A percentile compares a stretch with the other conserved stretches of the same genome.
phyloP scores from a whole-genome alignment of 169 alveolate genomes.

The Plasmodium chabaudi region DNA sequence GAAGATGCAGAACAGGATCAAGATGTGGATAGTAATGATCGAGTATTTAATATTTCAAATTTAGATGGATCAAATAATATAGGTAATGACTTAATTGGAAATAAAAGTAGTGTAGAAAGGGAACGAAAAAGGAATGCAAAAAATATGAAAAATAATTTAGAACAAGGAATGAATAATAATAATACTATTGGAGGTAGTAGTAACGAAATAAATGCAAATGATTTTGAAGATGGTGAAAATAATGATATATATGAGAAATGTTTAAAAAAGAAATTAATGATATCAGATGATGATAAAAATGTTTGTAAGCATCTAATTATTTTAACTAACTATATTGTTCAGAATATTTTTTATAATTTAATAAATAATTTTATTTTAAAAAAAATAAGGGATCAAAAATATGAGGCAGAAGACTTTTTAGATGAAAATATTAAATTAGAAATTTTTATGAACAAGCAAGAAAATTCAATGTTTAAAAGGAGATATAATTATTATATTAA shows the following conservation, averaged over 20 bases:
- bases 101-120: not conserved
- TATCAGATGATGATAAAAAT: slow-evolving; percentile 47
- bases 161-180: not conserved
- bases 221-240: not conserved
- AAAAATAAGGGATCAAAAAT: slow-evolving; percentile 64
- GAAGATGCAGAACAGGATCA: not conserved
- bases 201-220: not conserved
- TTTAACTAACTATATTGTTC: slow-evolving; percentile 62
- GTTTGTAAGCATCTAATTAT: slow-evolving; percentile 65
- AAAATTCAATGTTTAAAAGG: slow-evolving; percentile 57
- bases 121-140: not conserved
- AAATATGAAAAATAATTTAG: not conserved
- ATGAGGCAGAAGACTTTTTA: slow-evolving; percentile 60
- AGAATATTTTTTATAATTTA: slow-evolving; percentile 62
- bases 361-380: slow-evolving; percentile 65
- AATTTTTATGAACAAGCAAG: slow-evolving; percentile 56
- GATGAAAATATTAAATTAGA: slow-evolving; percentile 56
- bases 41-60: not conserved
- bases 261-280: slow-evolving; percentile 61
- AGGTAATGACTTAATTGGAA: not conserved
- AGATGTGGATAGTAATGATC: not conserved
- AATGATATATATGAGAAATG: slow-evolving; percentile 53
- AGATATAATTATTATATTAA: slow-evolving; percentile 60
- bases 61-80: not conserved
- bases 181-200: not conserved